Evolutionary conservation across 768 basidiomycete species (phyloP).

Genomic region (Tulasnella calospora): DNA sequence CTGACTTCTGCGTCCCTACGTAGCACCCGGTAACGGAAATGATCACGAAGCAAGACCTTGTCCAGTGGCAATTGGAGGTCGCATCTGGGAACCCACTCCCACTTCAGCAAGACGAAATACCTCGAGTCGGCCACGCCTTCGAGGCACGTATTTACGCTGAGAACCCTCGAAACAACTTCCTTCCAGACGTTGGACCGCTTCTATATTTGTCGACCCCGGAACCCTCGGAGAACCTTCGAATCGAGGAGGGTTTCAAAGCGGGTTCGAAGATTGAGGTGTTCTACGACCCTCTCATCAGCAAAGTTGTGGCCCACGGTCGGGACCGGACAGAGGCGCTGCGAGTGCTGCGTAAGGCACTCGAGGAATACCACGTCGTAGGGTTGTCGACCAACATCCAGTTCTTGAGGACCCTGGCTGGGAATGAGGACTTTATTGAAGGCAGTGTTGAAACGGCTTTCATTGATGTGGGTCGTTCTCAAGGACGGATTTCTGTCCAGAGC

Average conservation of each 20-base stretch:
- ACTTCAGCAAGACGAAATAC: conserved; percentile 68
- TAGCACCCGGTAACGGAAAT: conserved; percentile 88
- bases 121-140: conserved; percentile 86
- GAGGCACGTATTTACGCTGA: conserved; percentile 96
- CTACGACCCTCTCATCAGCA: conserved; percentile 90
- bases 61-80: conserved; percentile 93
- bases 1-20: neutral
- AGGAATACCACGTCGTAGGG: conserved; percentile 86
- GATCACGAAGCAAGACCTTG: conserved; percentile 89
- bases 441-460: conserved; percentile 94
- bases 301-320: conserved; percentile 81
- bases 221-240: conserved; percentile 64
- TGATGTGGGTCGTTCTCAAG: conserved; percentile 44
- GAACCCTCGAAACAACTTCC: conserved; percentile 86
- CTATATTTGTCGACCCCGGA: conserved; percentile 75
- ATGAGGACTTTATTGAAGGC: conserved; percentile 66
- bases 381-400: conserved; percentile 91
- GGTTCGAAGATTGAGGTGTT: conserved; percentile 80
- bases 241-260: conserved; percentile 83
- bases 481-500: neutral
- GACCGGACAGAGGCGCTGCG: conserved; percentile 81
- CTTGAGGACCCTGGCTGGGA: conserved; percentile 67
- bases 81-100: conserved; percentile 85
- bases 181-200: conserved; percentile 83
- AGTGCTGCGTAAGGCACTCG: conserved; percentile 73